phyloP scores from a whole-genome alignment of 2,329 filamentous ascomycete genomes.

The Septoria linicola region DNA sequence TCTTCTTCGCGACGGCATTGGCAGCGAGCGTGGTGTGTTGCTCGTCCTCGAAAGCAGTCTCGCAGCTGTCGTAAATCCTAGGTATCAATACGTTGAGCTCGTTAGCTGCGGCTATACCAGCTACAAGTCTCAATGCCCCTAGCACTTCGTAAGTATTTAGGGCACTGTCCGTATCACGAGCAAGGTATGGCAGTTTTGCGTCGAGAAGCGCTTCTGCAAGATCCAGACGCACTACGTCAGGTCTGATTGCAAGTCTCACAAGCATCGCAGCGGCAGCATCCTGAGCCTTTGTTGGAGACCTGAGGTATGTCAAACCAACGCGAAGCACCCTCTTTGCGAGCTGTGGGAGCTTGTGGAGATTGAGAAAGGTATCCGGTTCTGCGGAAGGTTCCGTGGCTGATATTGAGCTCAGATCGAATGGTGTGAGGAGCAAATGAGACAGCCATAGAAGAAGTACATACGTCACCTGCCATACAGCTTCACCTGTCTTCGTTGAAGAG shows the following conservation, averaged over 20 bases:
- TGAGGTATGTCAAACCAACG: constrained; percentile 69
- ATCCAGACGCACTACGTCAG: constrained; percentile 80
- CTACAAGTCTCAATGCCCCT: constrained; percentile 75
- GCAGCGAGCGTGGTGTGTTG: constrained; percentile 59
- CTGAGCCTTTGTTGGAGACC: constrained; percentile 77
- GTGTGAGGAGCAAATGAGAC: constrained; percentile 59
- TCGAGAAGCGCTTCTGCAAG: constrained; percentile 66
- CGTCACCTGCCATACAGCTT: constrained; percentile 71
- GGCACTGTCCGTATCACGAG: constrained; percentile 2
- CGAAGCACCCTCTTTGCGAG: constrained; percentile 70
- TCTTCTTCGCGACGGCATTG: constrained; percentile 78
- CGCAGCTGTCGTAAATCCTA: constrained; percentile 64
- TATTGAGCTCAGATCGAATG: constrained; percentile 86
- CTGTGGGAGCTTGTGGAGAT: constrained; percentile 63
- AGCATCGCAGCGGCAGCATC: constrained; percentile 83
- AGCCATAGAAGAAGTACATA: constrained; percentile 86
- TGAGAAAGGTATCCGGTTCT: constrained; percentile 30
- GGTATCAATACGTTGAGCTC: constrained; percentile 68
- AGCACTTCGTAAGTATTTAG: constrained; percentile 68
- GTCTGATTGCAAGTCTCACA: constrained; percentile 75
- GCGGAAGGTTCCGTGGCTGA: constrained; percentile 47
- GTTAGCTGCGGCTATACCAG: constrained; percentile 68
- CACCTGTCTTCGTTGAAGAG: constrained; percentile 20
- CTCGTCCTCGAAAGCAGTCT: constrained; percentile 57
- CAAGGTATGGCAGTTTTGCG: constrained; percentile 67